phyloP scores from a whole-genome alignment of 495 filamentous ascomycete genomes.

The Penicillium diatomitis region DNA sequence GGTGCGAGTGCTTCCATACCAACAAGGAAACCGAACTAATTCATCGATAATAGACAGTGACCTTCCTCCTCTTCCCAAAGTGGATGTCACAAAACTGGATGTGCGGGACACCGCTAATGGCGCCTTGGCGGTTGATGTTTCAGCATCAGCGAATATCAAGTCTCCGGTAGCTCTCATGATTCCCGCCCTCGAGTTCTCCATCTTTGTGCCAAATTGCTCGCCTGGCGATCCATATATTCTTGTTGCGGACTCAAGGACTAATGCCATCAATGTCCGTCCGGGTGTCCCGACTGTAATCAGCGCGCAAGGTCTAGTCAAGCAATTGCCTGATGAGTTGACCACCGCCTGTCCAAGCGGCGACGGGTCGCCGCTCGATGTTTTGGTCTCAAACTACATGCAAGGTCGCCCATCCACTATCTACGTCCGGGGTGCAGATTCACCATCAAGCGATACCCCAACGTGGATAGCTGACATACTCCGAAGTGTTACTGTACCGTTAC shows the following conservation, averaged over 20 bases:
- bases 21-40: no score
- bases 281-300: conserved; percentile 55
- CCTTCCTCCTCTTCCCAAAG: conserved; percentile 65
- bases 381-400: conserved; percentile 73
- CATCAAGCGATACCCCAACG: conserved; percentile 54
- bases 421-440: conserved; percentile 63
- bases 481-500: conserved; percentile 73
- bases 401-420: conserved; percentile 69
- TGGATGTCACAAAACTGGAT: conserved; percentile 67
- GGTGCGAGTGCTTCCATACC: conserved; percentile 38
- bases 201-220: conserved; percentile 71
- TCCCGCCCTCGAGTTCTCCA: conserved; percentile 71
- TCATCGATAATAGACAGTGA: conserved; percentile 36
- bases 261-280: conserved; percentile 53
- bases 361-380: conserved; percentile 75
- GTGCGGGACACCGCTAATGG: conserved; percentile 57
- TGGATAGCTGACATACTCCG: conserved; percentile 77
- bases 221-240: conserved; percentile 52
- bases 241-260: conserved; percentile 68
- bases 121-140: conserved; percentile 69
- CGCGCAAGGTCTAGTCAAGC: conserved; percentile 56
- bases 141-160: conserved; percentile 55
- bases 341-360: conserved; percentile 60
- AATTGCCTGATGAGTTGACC: conserved; percentile 62
- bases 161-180: conserved; percentile 67